Percentiles rank a stretch among this genome's conserved stretches.
These are phyloP conservation scores for Pythium oligandrum DNA, from an alignment of 352 stramenopile species.

Conservation along the genomic window DNA sequence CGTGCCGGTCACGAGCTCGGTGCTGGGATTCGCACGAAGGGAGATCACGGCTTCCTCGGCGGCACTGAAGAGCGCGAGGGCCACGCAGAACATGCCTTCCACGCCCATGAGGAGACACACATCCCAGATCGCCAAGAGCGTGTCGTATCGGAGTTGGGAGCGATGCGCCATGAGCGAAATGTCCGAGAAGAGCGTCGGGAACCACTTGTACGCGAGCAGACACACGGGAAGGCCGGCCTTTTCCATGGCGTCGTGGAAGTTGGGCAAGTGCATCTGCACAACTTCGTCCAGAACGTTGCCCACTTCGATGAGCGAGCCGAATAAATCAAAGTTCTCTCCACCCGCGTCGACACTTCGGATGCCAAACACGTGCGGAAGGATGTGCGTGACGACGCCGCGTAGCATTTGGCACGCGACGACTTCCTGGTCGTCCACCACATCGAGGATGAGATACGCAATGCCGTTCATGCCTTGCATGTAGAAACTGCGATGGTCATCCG, in stretches of 20 bases:
- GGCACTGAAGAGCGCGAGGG: constrained; percentile 60
- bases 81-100: constrained; percentile 75
- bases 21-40: constrained; percentile 32
- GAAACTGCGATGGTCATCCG: constrained; percentile 35
- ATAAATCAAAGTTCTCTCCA: constrained; percentile 62
- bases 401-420: constrained; percentile 54
- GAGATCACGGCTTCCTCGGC: constrained; percentile 53
- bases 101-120: constrained; percentile 75
- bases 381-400: constrained; percentile 51
- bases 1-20: constrained; percentile 62
- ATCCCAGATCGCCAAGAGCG: constrained; percentile 74
- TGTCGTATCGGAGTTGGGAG: constrained; percentile 69
- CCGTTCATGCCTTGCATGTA: constrained; percentile 89
- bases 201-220: constrained; percentile 87
- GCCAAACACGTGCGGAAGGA: constrained; percentile 76
- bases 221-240: constrained; percentile 60
- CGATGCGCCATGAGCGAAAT: constrained; percentile 72
- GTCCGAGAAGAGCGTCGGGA: constrained; percentile 83
- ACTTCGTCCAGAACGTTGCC: constrained; percentile 71
- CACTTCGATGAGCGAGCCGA: constrained; percentile 67
- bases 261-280: constrained; percentile 58
- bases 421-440: constrained; percentile 55
- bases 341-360: constrained; percentile 32
- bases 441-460: constrained; percentile 68
- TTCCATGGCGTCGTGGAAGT: constrained; percentile 50